phyloP scores from a whole-genome alignment of 1,139 yeast genomes.

The Pichia cactophila region DNA sequence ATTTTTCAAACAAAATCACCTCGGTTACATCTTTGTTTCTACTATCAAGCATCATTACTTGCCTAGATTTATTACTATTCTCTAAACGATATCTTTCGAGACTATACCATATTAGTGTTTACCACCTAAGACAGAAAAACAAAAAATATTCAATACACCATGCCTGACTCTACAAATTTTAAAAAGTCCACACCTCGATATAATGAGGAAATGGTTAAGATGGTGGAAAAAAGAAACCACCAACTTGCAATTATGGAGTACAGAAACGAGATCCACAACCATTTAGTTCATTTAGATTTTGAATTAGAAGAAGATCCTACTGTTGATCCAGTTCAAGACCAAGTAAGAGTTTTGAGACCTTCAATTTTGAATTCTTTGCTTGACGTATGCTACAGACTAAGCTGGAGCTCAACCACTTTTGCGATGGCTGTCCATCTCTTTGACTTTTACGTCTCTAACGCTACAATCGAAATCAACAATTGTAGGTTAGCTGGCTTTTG shows the following conservation, averaged over 20 bases:
- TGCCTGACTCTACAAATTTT: neutral
- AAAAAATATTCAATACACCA: neutral
- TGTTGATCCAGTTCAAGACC: slow-evolving; percentile 17
- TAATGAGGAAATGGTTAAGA: slow-evolving; percentile 11
- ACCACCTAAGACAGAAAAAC: neutral
- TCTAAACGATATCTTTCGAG: neutral
- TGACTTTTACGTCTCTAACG: slow-evolving; percentile 45
- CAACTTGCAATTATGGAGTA: slow-evolving; percentile 21
- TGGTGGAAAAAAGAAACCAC: slow-evolving; percentile 23
- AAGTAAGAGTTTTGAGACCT: slow-evolving; percentile 16
- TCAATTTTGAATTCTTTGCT: slow-evolving; percentile 42
- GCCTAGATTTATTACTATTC: neutral
- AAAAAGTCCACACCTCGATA: slow-evolving; percentile 1
- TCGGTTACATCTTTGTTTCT: neutral
- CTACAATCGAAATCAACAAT: slow-evolving; percentile 46
- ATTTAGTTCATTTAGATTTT: slow-evolving; percentile 19
- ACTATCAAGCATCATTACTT: neutral
- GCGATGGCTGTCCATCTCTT: slow-evolving; percentile 47
- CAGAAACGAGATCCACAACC: slow-evolving; percentile 21
- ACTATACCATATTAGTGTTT: neutral
- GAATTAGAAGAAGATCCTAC: slow-evolving; percentile 17
- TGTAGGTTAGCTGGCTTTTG: slow-evolving; percentile 65
- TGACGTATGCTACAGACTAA: slow-evolving; percentile 43
- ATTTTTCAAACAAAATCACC: neutral
- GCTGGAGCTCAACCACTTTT: slow-evolving; percentile 44